These are phyloP conservation scores for Didymella lethalis DNA, from an alignment of 2,329 filamentous ascomycete species.

Conservation along the genomic window DNA sequence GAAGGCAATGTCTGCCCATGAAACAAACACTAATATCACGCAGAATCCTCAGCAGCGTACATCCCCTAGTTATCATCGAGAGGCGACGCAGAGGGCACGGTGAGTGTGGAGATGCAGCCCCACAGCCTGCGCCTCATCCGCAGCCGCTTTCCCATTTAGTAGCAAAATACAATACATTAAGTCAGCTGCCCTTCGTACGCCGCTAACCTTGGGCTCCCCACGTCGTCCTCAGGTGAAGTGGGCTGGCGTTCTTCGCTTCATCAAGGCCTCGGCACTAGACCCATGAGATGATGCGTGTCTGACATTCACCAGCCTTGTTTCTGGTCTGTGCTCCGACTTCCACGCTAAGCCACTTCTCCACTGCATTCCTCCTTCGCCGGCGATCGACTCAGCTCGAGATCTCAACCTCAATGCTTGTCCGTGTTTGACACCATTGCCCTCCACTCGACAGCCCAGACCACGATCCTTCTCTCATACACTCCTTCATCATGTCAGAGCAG, in stretches of 20 bases:
- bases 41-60: background rate
- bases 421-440: slow-evolving; percentile 12
- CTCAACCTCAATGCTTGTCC: slow-evolving; percentile 17
- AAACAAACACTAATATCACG: background rate
- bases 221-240: slow-evolving; percentile 4
- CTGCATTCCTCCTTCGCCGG: slow-evolving; percentile 24
- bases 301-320: slow-evolving; percentile 22
- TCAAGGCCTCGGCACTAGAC: slow-evolving; percentile 10
- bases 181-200: slow-evolving; percentile 1
- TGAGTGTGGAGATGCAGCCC: background rate
- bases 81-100: background rate
- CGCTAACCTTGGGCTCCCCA: background rate
- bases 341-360: slow-evolving; percentile 22
- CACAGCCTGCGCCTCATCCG: background rate
- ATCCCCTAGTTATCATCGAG: background rate
- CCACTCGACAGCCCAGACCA: slow-evolving; percentile 6
- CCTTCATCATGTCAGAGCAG: slow-evolving; percentile 45
- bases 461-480: slow-evolving; percentile 17
- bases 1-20: background rate
- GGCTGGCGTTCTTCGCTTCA: slow-evolving; percentile 16
- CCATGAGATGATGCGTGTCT: slow-evolving; percentile 20
- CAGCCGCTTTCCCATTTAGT: background rate
- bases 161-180: slow-evolving; percentile 9
- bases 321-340: slow-evolving; percentile 13
- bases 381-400: slow-evolving; percentile 20